phyloP scores from a whole-genome alignment of 1,284 basidiomycete species.

The Heterobasidion annosum region DNA sequence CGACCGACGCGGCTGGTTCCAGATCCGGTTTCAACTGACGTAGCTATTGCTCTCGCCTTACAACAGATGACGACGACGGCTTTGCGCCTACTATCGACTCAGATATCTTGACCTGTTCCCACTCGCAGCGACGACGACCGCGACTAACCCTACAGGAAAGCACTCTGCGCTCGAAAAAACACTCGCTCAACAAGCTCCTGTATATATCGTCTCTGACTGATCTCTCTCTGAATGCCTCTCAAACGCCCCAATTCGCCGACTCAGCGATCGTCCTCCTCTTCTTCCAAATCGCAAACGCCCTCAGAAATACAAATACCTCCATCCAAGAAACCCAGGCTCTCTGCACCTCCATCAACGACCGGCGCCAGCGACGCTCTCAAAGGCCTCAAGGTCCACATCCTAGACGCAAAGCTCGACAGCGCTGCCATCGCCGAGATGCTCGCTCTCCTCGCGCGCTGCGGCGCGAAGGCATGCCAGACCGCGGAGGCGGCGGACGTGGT shows the following conservation, averaged over 20 bases:
- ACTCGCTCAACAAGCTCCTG: no score
- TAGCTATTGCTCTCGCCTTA: not conserved
- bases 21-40: not conserved
- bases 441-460: conserved; percentile 33
- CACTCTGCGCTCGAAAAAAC: no score
- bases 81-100: not conserved
- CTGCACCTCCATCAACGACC: not conserved
- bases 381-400: conserved; percentile 36
- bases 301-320: not conserved
- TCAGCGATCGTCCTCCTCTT: not conserved
- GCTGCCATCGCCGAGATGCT: conserved; percentile 35
- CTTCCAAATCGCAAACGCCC: not conserved
- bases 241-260: not conserved
- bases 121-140: no score
- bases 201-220: not conserved
- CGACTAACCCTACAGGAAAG: no score
- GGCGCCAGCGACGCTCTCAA: conserved; percentile 5
- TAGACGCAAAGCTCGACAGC: conserved; percentile 50
- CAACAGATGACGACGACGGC: not conserved
- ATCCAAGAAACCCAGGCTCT: not conserved
- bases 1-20: no score
- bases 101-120: not conserved
- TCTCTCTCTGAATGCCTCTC: not conserved
- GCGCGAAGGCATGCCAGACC: conserved; percentile 27
- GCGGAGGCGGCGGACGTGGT: conserved; percentile 52